These are phyloP conservation scores for Rhodofomes roseus DNA, from an alignment of 1,284 basidiomycete genomes.

Conservation along the genomic window DNA sequence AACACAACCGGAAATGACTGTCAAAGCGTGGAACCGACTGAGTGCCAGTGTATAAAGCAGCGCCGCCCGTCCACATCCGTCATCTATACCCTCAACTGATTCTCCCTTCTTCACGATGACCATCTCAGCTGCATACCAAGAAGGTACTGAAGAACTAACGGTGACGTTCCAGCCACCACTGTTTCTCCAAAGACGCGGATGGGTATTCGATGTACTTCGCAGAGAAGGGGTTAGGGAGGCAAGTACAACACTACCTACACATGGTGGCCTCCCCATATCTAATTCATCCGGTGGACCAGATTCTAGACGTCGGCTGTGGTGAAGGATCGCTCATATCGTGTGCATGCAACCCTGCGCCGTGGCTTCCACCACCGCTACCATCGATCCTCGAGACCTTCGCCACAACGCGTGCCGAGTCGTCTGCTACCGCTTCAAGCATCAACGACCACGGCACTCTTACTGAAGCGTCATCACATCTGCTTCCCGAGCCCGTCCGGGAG, in stretches of 20 bases:
- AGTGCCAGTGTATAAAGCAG: no score
- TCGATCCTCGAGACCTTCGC: constrained; percentile 1
- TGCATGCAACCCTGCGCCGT: constrained; percentile 69
- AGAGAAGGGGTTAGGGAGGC: constrained; percentile 58
- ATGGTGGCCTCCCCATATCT: no score
- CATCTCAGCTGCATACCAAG: neutral
- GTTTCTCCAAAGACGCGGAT: constrained; percentile 65
- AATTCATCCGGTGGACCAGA: constrained; percentile 36
- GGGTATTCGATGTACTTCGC: constrained; percentile 64
- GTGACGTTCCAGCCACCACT: constrained; percentile 77
- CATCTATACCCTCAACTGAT: neutral
- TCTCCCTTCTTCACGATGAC: neutral
- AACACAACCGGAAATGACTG: no score
- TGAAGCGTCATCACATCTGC: constrained; percentile 6
- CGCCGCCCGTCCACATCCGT: neutral
- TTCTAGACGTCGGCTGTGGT: constrained; percentile 80
- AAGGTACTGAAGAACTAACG: constrained; percentile 31
- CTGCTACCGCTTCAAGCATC: no score
- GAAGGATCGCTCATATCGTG: constrained; percentile 69
- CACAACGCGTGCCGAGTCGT: neutral
- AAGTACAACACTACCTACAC: constrained; percentile 17
- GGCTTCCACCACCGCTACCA: constrained; percentile 37
- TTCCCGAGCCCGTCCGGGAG: constrained; percentile 30
- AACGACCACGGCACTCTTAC: neutral
- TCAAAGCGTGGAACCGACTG: no score